phyloP scores from a whole-genome alignment of 371 early-diverging fungal genomes.

The Conidiobolus incongruus region DNA sequence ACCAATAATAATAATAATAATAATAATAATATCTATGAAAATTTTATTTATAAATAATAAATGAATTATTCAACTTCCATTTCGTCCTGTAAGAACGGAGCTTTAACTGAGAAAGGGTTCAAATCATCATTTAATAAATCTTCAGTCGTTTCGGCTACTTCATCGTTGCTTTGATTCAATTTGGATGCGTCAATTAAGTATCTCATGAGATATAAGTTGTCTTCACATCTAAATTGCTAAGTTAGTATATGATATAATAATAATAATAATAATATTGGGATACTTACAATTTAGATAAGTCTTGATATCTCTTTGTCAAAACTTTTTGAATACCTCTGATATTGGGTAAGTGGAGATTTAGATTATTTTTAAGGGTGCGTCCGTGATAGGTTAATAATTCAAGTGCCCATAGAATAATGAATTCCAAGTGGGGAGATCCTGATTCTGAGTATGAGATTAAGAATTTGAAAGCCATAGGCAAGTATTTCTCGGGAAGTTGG shows the following conservation, averaged over 20 bases:
- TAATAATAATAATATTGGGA: no score
- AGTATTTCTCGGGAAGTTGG: slow-evolving; percentile 60
- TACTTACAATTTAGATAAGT: background rate
- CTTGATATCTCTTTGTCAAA: background rate
- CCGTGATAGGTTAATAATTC: slow-evolving; percentile 57
- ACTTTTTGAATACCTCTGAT: background rate
- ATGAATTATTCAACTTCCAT: no score
- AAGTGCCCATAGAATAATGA: slow-evolving; percentile 62
- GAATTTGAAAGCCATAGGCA: slow-evolving; percentile 59
- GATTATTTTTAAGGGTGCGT: slow-evolving; percentile 4
- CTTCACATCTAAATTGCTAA: no score
- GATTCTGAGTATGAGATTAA: slow-evolving; percentile 49
- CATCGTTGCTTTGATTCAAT: no score
- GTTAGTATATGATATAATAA: no score
- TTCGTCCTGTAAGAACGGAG: no score
- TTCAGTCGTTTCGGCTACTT: no score
- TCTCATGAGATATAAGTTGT: background rate
- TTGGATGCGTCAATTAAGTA: background rate
- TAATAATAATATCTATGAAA: no score
- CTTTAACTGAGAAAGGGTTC: no score
- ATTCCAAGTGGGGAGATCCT: slow-evolving; percentile 61
- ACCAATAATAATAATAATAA: no score
- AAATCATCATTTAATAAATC: no score
- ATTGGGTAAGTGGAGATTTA: background rate
- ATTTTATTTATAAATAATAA: no score